These are phyloP conservation scores for Fusarium algeriense DNA, from an alignment of 2,329 filamentous ascomycete genomes.

Conservation along the genomic window DNA sequence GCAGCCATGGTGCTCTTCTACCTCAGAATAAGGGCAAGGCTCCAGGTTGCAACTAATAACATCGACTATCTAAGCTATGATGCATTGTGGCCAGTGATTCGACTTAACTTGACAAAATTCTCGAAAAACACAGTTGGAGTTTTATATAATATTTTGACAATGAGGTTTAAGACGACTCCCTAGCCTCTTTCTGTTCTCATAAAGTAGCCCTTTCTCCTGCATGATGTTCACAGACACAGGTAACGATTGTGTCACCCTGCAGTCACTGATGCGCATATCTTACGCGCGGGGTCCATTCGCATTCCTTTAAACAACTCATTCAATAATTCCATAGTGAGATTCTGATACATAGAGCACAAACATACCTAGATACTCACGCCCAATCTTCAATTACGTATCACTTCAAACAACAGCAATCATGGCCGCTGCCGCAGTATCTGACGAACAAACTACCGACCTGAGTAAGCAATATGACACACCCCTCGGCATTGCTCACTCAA, in stretches of 20 bases:
- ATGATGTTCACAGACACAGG: background rate
- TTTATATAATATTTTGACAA: background rate
- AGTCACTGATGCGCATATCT: conserved; percentile 12
- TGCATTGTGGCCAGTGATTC: background rate
- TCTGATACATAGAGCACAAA: background rate
- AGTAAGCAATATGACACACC: conserved; percentile 61
- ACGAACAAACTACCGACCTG: conserved; percentile 51
- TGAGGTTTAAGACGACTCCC: background rate
- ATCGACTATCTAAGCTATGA: background rate
- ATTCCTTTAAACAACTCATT: background rate
- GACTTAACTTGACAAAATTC: background rate
- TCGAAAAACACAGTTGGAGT: background rate
- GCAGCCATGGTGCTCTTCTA: background rate
- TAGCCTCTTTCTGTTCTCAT: background rate
- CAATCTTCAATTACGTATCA: background rate
- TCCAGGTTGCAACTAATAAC: background rate
- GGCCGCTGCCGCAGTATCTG: conserved; percentile 17
- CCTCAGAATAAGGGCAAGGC: background rate
- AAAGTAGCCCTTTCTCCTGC: background rate
- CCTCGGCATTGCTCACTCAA: conserved; percentile 59
- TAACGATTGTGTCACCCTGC: conserved; percentile 25
- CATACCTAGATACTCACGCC: background rate
- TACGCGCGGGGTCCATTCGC: conserved; percentile 29
- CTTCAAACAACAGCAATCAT: conserved; percentile 11
- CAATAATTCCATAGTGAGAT: background rate